A percentile compares a stretch with the other conserved stretches of the same genome.
Evolutionary conservation across 768 basidiomycete genomes (phyloP).

Genomic region (Lyophyllum decastes): DNA sequence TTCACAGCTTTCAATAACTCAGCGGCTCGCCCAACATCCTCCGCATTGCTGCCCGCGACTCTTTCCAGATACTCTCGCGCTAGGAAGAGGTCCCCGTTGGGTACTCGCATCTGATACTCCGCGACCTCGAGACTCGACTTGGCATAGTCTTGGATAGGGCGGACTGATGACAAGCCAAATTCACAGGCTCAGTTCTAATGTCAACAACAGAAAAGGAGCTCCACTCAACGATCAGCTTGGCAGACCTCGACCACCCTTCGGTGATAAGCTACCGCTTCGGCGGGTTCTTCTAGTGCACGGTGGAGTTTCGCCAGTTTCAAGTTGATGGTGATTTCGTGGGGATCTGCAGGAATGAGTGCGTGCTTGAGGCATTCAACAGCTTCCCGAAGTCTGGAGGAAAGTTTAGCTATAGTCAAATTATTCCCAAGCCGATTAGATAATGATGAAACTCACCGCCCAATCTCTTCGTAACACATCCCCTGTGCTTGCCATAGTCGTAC

Average conservation of each 20-base stretch:
- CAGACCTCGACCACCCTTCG: slow-evolving; percentile 77
- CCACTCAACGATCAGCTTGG: slow-evolving; percentile 56
- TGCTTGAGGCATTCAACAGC: slow-evolving; percentile 92
- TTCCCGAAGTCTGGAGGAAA: slow-evolving; percentile 65
- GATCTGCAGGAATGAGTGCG: slow-evolving; percentile 80
- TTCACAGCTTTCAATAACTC: slow-evolving; percentile 69
- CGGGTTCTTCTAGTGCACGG: slow-evolving; percentile 62
- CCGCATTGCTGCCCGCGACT: slow-evolving; percentile 77
- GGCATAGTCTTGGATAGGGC: slow-evolving; percentile 76
- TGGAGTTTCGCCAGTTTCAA: slow-evolving; percentile 76
- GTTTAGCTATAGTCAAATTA: background rate
- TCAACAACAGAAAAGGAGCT: slow-evolving; percentile 16
- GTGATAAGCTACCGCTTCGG: slow-evolving; percentile 78
- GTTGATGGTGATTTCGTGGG: slow-evolving; percentile 72
- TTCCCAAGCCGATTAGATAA: background rate
- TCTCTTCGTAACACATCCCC: slow-evolving; percentile 91
- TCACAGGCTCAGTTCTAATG: slow-evolving; percentile 22
- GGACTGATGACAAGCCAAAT: slow-evolving; percentile 43
- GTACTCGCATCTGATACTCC: slow-evolving; percentile 66
- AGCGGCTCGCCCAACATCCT: slow-evolving; percentile 74
- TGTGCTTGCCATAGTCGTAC: slow-evolving; percentile 95
- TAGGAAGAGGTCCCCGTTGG: slow-evolving; percentile 65
- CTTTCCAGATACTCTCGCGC: slow-evolving; percentile 74
- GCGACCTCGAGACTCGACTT: slow-evolving; percentile 86
- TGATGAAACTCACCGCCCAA: slow-evolving; percentile 62